Evolutionary conservation across 1,139 yeast genomes (phyloP).

Genomic region (Geotrichum restrictum): DNA sequence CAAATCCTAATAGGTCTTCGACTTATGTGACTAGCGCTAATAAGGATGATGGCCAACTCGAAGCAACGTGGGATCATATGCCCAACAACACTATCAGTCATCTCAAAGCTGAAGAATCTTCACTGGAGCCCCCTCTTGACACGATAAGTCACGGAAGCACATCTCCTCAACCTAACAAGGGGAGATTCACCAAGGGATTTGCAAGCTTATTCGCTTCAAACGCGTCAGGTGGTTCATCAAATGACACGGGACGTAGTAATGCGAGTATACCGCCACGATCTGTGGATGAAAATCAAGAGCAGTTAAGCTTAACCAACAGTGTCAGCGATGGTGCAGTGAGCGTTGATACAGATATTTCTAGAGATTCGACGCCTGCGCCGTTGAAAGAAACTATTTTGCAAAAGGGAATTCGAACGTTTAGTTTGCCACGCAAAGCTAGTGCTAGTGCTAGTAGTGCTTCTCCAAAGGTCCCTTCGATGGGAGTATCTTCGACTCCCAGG

Average conservation of each 20-base stretch:
- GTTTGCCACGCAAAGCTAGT: slow-evolving; percentile 19
- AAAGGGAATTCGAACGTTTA: slow-evolving; percentile 34
- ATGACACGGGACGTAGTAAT: slow-evolving; percentile 1
- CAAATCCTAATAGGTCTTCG: slow-evolving; percentile 10
- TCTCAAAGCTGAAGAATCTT: slow-evolving; percentile 7
- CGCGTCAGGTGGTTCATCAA: not conserved
- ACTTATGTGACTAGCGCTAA: slow-evolving; percentile 6
- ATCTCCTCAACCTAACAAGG: slow-evolving; percentile 13
- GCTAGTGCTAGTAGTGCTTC: slow-evolving; percentile 2
- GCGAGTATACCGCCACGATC: slow-evolving; percentile 5
- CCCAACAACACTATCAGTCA: slow-evolving; percentile 18
- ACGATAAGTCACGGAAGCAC: slow-evolving; percentile 2
- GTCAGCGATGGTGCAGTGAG: slow-evolving; percentile 16
- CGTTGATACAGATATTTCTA: slow-evolving; percentile 17
- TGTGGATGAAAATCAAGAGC: slow-evolving; percentile 13
- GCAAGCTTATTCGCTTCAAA: slow-evolving; percentile 28
- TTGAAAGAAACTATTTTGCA: slow-evolving; percentile 30
- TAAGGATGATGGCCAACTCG: slow-evolving; percentile 13
- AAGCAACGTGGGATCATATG: slow-evolving; percentile 19
- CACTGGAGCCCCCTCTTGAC: slow-evolving; percentile 5
- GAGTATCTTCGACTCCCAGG: slow-evolving; percentile 1
- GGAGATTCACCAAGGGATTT: slow-evolving; percentile 29
- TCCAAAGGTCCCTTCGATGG: not conserved
- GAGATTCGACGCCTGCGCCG: slow-evolving; percentile 20
- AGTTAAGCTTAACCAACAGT: slow-evolving; percentile 9